Conservation (phyloP, 2,329 filamentous ascomycete species). For the Lomentospora prolificans region DNA sequence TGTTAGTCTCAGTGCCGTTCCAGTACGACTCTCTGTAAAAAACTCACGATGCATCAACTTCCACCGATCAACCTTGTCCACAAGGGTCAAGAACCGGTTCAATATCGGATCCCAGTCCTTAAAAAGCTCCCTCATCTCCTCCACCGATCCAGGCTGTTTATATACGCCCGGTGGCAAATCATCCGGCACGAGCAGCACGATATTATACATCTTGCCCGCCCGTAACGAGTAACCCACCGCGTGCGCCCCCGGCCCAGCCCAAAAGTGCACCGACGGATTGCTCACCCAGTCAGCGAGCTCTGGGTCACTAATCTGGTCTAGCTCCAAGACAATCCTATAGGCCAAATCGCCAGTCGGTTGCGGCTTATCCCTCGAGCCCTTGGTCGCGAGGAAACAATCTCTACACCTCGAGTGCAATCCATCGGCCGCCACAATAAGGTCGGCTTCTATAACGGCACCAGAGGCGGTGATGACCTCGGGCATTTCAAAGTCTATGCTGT, state of each 20-base stretch:
- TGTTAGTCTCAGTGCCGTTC: neutral
- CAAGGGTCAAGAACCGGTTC: conserved; percentile 31
- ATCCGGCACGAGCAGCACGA: conserved; percentile 37
- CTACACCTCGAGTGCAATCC: conserved; percentile 30
- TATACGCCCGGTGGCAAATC: conserved; percentile 45
- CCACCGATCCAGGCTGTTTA: conserved; percentile 40
- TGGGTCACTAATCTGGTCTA: conserved; percentile 7
- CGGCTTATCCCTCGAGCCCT: conserved; percentile 32
- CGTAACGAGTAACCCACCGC: conserved; percentile 8
- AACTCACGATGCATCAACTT: conserved; percentile 46
- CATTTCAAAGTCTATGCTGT: conserved; percentile 34
- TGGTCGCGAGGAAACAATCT: conserved; percentile 30
- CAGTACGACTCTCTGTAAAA: too few relatives aligned
- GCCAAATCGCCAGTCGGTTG: conserved; percentile 26
- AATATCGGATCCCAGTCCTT: conserved; percentile 54
- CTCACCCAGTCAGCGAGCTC: conserved; percentile 22
- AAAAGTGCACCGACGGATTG: conserved; percentile 41
- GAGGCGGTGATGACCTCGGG: conserved; percentile 25
- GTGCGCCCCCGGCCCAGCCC: conserved; percentile 7
- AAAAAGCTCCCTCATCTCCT: conserved; percentile 53
- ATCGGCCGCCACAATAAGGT: conserved; percentile 42
- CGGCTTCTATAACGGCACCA: conserved; percentile 27
- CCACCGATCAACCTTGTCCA: conserved; percentile 58
- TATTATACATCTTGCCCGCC: conserved; percentile 6
- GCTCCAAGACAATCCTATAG: conserved; percentile 4